phyloP scores from a whole-genome alignment of 225 moss, liverwort and hornwort genomes.

The Anthoceros angustus region DNA sequence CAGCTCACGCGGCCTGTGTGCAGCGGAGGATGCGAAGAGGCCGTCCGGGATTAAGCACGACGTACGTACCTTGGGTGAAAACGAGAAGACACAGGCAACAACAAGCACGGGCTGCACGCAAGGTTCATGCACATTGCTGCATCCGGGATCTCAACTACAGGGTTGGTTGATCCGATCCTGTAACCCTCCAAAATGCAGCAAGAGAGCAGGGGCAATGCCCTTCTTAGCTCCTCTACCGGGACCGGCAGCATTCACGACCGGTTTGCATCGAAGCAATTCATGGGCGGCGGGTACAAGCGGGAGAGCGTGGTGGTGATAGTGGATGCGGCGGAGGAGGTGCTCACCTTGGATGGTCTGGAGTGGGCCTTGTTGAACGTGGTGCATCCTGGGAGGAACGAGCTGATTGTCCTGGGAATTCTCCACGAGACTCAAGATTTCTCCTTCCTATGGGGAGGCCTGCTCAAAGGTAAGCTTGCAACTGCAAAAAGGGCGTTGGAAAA shows the following conservation, averaged over 20 bases:
- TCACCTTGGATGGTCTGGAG: background rate
- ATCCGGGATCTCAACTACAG: background rate
- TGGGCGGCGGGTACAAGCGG: conserved; percentile 3
- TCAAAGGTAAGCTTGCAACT: background rate
- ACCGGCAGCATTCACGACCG: background rate
- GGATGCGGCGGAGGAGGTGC: background rate
- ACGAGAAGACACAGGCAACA: too few species aligned
- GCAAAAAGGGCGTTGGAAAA: background rate
- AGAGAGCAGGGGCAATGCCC: background rate
- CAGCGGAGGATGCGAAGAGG: too few species aligned
- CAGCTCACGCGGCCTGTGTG: too few species aligned
- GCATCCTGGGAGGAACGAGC: background rate
- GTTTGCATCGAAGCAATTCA: background rate
- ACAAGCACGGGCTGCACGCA: too few species aligned
- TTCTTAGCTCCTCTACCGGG: background rate
- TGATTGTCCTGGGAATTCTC: background rate
- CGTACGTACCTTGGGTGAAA: too few species aligned
- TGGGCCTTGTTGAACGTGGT: background rate
- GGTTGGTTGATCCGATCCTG: background rate
- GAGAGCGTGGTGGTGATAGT: background rate
- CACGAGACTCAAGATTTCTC: background rate
- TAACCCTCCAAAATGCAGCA: background rate
- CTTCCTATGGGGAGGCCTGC: background rate
- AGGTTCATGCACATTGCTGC: too few species aligned
- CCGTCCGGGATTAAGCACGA: too few species aligned